These are phyloP conservation scores for Neurospora sp. DNA, from an alignment of 495 filamentous ascomycete genomes.

Conservation along the genomic window DNA sequence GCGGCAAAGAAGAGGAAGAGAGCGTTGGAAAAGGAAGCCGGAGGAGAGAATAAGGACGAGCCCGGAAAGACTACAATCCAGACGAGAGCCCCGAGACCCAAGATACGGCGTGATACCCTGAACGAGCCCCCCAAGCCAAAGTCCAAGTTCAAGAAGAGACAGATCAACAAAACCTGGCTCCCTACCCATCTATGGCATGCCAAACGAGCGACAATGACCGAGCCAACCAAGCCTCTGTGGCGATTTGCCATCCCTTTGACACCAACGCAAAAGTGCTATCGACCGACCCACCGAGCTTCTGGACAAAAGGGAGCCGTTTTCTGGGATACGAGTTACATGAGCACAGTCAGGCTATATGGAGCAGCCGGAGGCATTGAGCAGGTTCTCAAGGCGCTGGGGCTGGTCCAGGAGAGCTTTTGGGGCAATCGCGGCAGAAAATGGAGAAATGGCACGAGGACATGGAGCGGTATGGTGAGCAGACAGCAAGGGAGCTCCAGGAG, in stretches of 20 bases:
- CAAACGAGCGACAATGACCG: slow-evolving; percentile 81
- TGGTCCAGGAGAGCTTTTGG: slow-evolving; percentile 50
- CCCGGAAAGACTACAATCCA: slow-evolving; percentile 24
- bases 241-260: slow-evolving; percentile 76
- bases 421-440: slow-evolving; percentile 58
- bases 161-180: slow-evolving; percentile 84
- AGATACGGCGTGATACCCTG: slow-evolving; percentile 60
- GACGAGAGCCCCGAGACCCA: slow-evolving; percentile 42
- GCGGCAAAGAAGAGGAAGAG: slow-evolving; percentile 45
- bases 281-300: slow-evolving; percentile 75
- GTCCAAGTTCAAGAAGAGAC: slow-evolving; percentile 74
- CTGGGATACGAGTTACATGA: slow-evolving; percentile 96
- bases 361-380: slow-evolving; percentile 48
- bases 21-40: slow-evolving; percentile 36
- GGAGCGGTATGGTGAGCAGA: slow-evolving; percentile 55
- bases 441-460: slow-evolving; percentile 59
- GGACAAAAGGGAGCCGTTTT: slow-evolving; percentile 49
- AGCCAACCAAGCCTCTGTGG: slow-evolving; percentile 71
- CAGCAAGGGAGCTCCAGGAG: slow-evolving; percentile 42
- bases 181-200: slow-evolving; percentile 92
- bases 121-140: slow-evolving; percentile 54
- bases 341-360: slow-evolving; percentile 74
- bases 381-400: slow-evolving; percentile 52
- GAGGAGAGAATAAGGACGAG: neutral
- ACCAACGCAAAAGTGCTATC: slow-evolving; percentile 80